phyloP scores from a whole-genome alignment of 1,139 yeast species.

The Saccharomyces pastorianus region DNA sequence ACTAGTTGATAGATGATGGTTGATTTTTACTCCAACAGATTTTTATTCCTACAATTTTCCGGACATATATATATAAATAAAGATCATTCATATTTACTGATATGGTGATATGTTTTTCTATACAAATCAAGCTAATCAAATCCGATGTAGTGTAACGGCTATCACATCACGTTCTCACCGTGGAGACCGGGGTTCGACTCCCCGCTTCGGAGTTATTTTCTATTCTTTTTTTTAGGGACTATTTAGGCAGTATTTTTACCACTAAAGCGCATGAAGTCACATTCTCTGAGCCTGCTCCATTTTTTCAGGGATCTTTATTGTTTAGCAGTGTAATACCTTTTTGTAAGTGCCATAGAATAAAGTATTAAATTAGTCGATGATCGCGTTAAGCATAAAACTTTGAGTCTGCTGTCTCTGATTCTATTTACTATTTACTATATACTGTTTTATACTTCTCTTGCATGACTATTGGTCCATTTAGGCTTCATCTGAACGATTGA shows the following conservation, averaged over 20 bases:
- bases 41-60: too few relatives aligned
- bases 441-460: not conserved
- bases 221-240: not conserved
- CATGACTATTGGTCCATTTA: not conserved
- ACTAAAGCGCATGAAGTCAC: too few relatives aligned
- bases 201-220: slow-evolving; percentile 38
- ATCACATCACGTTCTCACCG: not conserved
- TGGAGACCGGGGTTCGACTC: slow-evolving; percentile 44
- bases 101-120: too few relatives aligned
- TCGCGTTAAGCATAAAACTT: not conserved
- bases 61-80: too few relatives aligned
- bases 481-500: slow-evolving; percentile 25
- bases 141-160: not conserved
- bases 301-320: too few relatives aligned
- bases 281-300: not conserved
- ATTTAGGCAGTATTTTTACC: not conserved
- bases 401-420: not conserved
- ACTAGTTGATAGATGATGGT: too few relatives aligned
- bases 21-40: too few relatives aligned
- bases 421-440: not conserved
- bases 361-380: too few relatives aligned
- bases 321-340: too few relatives aligned
- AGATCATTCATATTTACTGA: too few relatives aligned
- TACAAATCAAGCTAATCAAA: not conserved
- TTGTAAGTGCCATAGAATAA: slow-evolving; percentile 11